Percentiles rank a stretch among this genome's conserved stretches.
phyloP scores from a whole-genome alignment of 139 green algal species.

The Coelastrella sp. region DNA sequence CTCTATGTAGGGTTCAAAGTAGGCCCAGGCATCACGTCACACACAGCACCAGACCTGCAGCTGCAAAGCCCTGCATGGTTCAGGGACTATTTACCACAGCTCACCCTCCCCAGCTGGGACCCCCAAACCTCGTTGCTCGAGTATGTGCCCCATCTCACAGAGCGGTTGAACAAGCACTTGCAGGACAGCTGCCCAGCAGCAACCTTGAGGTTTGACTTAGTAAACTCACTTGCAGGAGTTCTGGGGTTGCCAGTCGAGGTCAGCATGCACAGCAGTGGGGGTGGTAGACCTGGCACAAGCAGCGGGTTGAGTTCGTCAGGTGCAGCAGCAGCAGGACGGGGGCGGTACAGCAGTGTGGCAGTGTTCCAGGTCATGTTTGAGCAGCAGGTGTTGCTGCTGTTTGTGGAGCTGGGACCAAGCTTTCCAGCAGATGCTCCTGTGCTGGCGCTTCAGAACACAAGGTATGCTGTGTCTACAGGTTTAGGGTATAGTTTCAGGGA shows the following conservation, averaged over 20 bases:
- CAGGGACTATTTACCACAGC: not conserved
- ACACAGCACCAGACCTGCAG: slow-evolving; percentile 19
- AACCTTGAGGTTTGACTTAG: slow-evolving; percentile 1
- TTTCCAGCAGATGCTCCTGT: slow-evolving; percentile 38
- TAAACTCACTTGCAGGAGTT: slow-evolving; percentile 20
- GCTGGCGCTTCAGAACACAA: slow-evolving; percentile 32
- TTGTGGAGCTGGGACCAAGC: slow-evolving; percentile 16
- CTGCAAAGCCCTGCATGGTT: slow-evolving; percentile 13
- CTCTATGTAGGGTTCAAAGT: slow-evolving; percentile 20
- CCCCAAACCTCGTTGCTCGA: slow-evolving; percentile 26
- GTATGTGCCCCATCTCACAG: slow-evolving; percentile 21
- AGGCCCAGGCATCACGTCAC: not conserved
- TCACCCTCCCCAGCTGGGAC: slow-evolving; percentile 34
- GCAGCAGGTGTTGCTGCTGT: slow-evolving; percentile 48
- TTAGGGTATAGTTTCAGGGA: too few relatives aligned
- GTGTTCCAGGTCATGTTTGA: slow-evolving; percentile 37
- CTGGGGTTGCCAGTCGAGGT: slow-evolving; percentile 29
- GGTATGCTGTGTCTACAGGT: too few relatives aligned
- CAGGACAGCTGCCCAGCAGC: slow-evolving; percentile 5
- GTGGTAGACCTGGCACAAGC: not conserved
- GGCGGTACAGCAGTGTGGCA: not conserved
- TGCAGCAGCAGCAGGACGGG: not conserved
- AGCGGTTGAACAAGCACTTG: slow-evolving; percentile 39
- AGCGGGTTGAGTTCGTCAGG: not conserved
- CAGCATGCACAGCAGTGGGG: not conserved